Evolutionary conservation across 768 basidiomycete genomes (phyloP).

Genomic region (Mrakia frigida): DNA sequence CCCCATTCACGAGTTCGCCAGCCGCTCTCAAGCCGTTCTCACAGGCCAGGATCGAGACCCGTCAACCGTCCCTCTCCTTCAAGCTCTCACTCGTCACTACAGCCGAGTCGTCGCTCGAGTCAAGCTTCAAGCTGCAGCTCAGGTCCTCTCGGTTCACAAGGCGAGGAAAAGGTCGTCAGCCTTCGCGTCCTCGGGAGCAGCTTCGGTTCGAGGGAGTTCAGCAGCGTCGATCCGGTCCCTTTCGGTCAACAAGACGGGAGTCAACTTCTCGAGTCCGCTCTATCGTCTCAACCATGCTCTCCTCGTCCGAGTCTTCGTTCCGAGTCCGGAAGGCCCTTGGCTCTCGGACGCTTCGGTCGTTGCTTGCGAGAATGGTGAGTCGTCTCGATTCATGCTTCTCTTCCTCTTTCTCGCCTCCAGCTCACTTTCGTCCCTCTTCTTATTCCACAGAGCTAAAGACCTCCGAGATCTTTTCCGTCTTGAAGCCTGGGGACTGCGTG

Average conservation of each 20-base stretch:
- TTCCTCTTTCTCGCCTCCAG: neutral
- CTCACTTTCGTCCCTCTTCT: neutral
- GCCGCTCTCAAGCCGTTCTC: conserved; percentile 57
- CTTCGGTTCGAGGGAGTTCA: conserved; percentile 9
- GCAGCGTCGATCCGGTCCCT: conserved; percentile 6
- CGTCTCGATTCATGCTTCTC: neutral
- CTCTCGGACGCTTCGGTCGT: conserved; percentile 72
- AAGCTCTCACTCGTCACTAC: conserved; percentile 64
- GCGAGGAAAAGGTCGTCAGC: conserved; percentile 7
- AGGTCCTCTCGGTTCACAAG: neutral
- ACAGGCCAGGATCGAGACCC: neutral
- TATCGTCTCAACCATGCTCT: conserved; percentile 68
- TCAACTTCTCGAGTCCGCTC: conserved; percentile 55
- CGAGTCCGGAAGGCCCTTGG: conserved; percentile 81
- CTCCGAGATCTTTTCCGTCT: conserved; percentile 58
- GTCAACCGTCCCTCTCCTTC: neutral
- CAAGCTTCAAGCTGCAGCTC: conserved; percentile 16
- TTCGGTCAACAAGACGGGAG: conserved; percentile 47
- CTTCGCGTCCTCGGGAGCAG: neutral
- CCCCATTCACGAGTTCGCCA: conserved; percentile 66
- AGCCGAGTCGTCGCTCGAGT: conserved; percentile 63
- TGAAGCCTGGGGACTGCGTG: conserved; percentile 73
- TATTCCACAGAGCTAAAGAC: conserved; percentile 58
- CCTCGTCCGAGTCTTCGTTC: conserved; percentile 62
- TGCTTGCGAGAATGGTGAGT: conserved; percentile 57